Evolutionary conservation across 306 rosid species (phyloP).

Genomic region (Cicer pinnatifidum): DNA sequence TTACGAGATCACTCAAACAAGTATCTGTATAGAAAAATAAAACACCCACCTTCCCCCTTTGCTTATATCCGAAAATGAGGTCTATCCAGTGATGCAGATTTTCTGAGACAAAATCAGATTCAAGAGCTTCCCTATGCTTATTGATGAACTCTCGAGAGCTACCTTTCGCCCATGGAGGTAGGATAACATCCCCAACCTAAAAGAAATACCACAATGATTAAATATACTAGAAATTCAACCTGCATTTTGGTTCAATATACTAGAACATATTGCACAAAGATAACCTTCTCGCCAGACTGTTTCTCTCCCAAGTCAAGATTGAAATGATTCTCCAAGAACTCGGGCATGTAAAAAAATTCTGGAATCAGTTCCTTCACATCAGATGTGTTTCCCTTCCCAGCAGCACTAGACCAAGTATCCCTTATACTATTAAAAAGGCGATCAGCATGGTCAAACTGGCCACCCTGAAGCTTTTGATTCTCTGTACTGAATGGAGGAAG

Average conservation of each 20-base stretch:
- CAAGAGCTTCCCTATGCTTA: conserved; percentile 99
- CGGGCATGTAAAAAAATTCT: conserved; percentile 97
- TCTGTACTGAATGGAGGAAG: conserved; percentile 94
- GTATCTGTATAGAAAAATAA: conserved; percentile 33
- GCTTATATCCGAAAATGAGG: conserved; percentile 95
- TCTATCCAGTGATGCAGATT: conserved; percentile 98
- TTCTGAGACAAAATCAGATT: conserved; percentile 90
- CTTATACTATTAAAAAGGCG: conserved; percentile 94
- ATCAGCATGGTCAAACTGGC: conserved; percentile 99
- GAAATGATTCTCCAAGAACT: conserved; percentile 84
- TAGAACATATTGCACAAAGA: conserved; percentile 27
- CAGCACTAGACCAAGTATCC: conserved; percentile 98
- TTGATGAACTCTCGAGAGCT: conserved; percentile 90
- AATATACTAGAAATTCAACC: conserved; percentile 31
- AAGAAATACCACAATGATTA: conserved; percentile 40
- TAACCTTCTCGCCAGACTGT: conserved; percentile 99
- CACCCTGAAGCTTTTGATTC: conserved; percentile 99
- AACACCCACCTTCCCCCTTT: conserved; percentile 98
- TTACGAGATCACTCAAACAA: conserved; percentile 30
- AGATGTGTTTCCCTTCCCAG: conserved; percentile 98
- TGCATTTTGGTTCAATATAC: conserved; percentile 27
- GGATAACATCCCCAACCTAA: conserved; percentile 90
- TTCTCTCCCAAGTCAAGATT: conserved; percentile 99
- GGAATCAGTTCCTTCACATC: conserved; percentile 99
- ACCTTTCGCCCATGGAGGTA: conserved; percentile 98